Evolutionary conservation across 805 yeast genomes (phyloP).

Genomic region (Wickerhamomyces alni): DNA sequence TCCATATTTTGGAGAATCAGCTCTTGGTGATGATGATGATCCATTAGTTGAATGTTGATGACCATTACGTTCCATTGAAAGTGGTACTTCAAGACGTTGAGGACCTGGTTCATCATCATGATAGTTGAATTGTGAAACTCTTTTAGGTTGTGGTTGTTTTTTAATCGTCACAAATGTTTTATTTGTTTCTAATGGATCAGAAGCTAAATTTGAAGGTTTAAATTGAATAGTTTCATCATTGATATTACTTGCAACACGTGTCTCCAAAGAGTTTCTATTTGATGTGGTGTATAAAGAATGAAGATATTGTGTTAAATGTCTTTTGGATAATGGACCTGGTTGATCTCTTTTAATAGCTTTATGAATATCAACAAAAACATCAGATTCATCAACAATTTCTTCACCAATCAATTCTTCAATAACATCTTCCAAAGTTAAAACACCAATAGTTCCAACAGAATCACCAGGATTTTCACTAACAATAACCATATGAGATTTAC

Average conservation of each 20-base stretch:
- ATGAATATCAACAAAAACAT: slow-evolving; percentile 87
- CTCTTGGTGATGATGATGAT: slow-evolving; percentile 8
- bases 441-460: slow-evolving; percentile 81
- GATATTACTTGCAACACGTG: slow-evolving; percentile 3
- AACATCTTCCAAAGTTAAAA: slow-evolving; percentile 92
- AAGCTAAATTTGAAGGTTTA: slow-evolving; percentile 50
- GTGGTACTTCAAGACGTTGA: too few relatives aligned
- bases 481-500: slow-evolving; percentile 95
- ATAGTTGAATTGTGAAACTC: slow-evolving; percentile 11
- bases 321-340: slow-evolving; percentile 70
- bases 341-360: slow-evolving; percentile 73
- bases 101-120: slow-evolving; percentile 10
- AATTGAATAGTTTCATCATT: slow-evolving; percentile 14
- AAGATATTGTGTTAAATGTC: slow-evolving; percentile 63
- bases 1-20: slow-evolving; percentile 20
- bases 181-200: slow-evolving; percentile 61
- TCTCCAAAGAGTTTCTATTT: slow-evolving; percentile 38
- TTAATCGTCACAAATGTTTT: slow-evolving; percentile 66
- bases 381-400: slow-evolving; percentile 94
- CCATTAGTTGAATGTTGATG: too few relatives aligned
- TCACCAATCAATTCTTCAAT: slow-evolving; percentile 97
- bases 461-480: slow-evolving; percentile 84
- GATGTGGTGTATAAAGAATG: slow-evolving; percentile 50
- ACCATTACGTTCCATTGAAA: slow-evolving; percentile 1
- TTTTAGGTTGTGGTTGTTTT: slow-evolving; percentile 37